Base-by-base conservation (phyloP, 176 grass and related monocot species). In the Poa annua region DNA sequence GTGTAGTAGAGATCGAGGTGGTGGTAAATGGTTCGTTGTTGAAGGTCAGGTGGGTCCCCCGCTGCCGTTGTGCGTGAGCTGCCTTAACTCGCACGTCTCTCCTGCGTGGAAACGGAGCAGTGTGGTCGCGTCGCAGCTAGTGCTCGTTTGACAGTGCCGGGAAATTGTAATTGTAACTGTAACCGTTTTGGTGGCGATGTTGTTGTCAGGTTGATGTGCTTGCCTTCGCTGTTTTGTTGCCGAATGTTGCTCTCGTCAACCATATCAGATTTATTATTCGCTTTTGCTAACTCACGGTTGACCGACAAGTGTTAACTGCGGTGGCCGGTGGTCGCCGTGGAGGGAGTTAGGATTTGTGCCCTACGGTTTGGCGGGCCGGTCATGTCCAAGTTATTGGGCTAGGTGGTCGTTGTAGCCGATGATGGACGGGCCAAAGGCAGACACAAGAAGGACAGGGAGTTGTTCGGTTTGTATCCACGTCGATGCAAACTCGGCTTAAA, bases 71-170 rank as follows among this genome's bases (percentile, higher is more conserved):
- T 71, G 63, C 74, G 88, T 63, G 73, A 59, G 47, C 24, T 21
- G 78, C 73, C 83, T 82, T 82, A 50, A 78, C 81, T 75, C 72
- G 22, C 88, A 89, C 88, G 72, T 49, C 88, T 49, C 88, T 57
- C 77, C 78, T 42, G 56, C 47, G 57, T 84, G 81, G 74, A 56
- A 44, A 41, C 34, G 53, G 54, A 79, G 16, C 41, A 66, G 68
- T 25, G 51, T 71, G 29, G 19, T 71, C 53, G 35, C 66, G 49
- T 81, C 32, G 48, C 79, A 24, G 38, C 36, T 38, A 38, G 34
- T 33, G 70, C 44, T 29, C 29, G 1, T 2, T 29, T 29, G 2
- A 29, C 29, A 29, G 29, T 29, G 29, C 29, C 29, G 29, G 29
- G 19, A 38, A 53, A 42, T 3, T 11, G 45, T 47, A 47, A 47